Base-by-base conservation (phyloP, 2,329 filamentous ascomycete genomes). In the Fusarium oxysporum region DNA sequence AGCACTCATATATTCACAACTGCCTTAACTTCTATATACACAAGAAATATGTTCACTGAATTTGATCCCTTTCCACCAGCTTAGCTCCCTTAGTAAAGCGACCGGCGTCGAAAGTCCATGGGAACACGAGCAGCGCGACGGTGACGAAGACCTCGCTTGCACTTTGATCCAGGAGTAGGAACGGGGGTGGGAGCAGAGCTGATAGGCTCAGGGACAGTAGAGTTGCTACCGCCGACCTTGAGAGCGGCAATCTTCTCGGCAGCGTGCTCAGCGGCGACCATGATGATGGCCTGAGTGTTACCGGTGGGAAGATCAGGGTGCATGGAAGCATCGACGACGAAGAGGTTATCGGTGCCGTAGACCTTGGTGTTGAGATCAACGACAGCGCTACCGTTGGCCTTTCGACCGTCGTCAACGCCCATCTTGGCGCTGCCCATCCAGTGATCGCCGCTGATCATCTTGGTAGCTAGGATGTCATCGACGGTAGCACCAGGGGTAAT, bases 301-400 rank as follows among this genome's bases (percentile, higher is more conserved):
- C 76, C 76, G 1, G 76, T 78, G 5, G 76, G 76, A 40, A 78
- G 23, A 47, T 79, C 90, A 0, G 90, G 90, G 81, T 91, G 90
- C 70, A 92, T 89, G 28, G 86, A 86, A 1, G 87, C 89, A 68
- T 91, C 90, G 6, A 91, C 87, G 17, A 91, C 86, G 75, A 89
- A 90, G 51, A 90, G 80, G 79, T 90, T 90, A 67, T 90, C 86
- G 0, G 87, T 90, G 48, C 89, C 88, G 71, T 88, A 90, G 8
- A 90, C 87, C 77, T 85, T 87, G 56, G 87, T 87, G 78, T 90
- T 82, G 9, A 84, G 76, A 71, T 90, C 88, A 1, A 90, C 88
- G 4, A 90, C 88, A 4, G 86, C 82, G 32, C 82, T 85, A 9
- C 88, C 87, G 61, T 83, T 81, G 48, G 73, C 78, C 48, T 80